Evolutionary conservation across 257 asterid species (phyloP).

Genomic region (Solanum appendiculatum): DNA sequence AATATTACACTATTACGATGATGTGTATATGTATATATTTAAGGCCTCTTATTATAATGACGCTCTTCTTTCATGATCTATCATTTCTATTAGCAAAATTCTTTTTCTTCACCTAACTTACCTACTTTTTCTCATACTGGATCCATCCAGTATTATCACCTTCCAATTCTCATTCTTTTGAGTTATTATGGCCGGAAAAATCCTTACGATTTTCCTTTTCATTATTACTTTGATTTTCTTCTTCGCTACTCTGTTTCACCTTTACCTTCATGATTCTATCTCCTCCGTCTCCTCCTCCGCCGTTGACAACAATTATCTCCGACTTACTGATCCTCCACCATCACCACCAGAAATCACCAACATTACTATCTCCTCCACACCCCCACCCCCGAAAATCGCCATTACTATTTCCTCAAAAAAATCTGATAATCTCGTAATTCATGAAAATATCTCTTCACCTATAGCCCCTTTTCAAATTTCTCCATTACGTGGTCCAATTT

Average conservation of each 20-base stretch:
- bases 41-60: neutral
- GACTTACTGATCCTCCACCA: neutral
- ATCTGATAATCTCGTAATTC: neutral
- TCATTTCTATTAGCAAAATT: neutral
- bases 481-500: neutral
- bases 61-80: neutral
- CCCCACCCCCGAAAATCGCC: neutral
- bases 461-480: neutral
- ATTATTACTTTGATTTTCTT: conserved; percentile 28
- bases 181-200: conserved; percentile 40
- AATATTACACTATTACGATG: too few relatives aligned
- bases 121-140: neutral
- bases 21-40: neutral
- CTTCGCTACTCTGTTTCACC: conserved; percentile 46
- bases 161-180: neutral
- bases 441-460: conserved; percentile 11
- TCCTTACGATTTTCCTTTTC: conserved; percentile 36
- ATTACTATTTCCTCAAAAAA: neutral
- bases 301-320: conserved; percentile 7
- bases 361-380: neutral
- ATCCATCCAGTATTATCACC: neutral
- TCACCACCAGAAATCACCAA: neutral
- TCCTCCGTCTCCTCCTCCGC: neutral
- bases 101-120: neutral
- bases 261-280: conserved; percentile 24